Conservation (phyloP, 805 yeast genomes). For the Wickerhamia fluorescens region DNA sequence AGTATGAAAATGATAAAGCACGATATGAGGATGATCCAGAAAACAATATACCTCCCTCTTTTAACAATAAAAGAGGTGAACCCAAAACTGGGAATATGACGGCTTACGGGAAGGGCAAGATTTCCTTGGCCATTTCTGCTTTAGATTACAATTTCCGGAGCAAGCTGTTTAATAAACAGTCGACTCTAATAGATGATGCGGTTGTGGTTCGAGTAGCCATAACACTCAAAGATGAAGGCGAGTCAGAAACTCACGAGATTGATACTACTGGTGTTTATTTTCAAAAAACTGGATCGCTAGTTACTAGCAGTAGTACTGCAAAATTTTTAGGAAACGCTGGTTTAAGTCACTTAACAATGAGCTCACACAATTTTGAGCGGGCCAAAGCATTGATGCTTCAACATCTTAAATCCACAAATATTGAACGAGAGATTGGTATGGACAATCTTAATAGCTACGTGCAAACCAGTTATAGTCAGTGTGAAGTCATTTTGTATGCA, state of each 20-base stretch:
- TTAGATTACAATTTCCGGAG: conserved; percentile 18
- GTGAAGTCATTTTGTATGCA: conserved; percentile 67
- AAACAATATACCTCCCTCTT: conserved; percentile 12
- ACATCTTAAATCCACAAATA: conserved; percentile 36
- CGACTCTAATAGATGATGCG: conserved; percentile 20
- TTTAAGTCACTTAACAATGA: conserved; percentile 48
- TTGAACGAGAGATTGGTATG: conserved; percentile 32
- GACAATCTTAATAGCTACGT: conserved; percentile 30
- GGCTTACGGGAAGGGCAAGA: conserved; percentile 13
- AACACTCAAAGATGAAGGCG: conserved; percentile 36
- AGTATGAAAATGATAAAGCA: conserved; percentile 19
- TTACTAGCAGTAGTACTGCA: conserved; percentile 54
- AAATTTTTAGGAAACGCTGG: conserved; percentile 58
- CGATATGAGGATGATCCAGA: conserved; percentile 22
- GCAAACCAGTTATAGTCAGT: conserved; percentile 32
- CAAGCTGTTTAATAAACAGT: conserved; percentile 9
- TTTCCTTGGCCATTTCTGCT: conserved; percentile 16
- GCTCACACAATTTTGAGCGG: conserved; percentile 34
- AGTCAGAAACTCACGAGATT: conserved; percentile 43
- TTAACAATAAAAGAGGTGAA: conserved; percentile 4
- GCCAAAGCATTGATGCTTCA: conserved; percentile 40
- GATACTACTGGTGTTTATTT: conserved; percentile 58
- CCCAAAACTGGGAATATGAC: conserved; percentile 24
- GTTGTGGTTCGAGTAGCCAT: conserved; percentile 25
- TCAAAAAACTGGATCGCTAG: conserved; percentile 55